Evolutionary conservation across 169 alveolate genomes (phyloP), one percentile per base, ranked within the genome.

Genomic region (Plasmodium billcollinsi): DNA sequence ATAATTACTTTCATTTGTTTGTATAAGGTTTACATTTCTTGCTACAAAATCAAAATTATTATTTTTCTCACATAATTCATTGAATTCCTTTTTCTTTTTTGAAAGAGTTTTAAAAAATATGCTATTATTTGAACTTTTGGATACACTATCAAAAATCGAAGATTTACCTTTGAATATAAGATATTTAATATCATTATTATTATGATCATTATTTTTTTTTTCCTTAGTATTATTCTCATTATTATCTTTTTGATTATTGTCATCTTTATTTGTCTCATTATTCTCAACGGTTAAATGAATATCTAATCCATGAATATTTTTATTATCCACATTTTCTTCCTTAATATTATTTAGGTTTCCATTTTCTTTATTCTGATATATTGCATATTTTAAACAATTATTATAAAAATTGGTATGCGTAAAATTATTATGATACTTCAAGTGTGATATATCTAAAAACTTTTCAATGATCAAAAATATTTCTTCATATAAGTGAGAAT

Each of bases 391-490:
- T 0, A 83, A 33, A 26, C 86, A 33, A 11, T 71, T 83, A 12
- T 83, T 83, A 21, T 83, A 83, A 69, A 83, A 83, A 83, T 83
- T 83, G 2, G 91, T 56, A 12, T 83, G 74, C 0, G 85, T 71
- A 63, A 83, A 83, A 83, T 83, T 83, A 59, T 83, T 83, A 65
- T 83, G 56, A 83, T 54, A 73, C 15, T 45, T 56, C 5, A 83
- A 24, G 1, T 83, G 70, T 0, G 91, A 83, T 43, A 83, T 69
- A 33, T 69, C 85, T 59, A 83, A 83, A 56, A 69, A 70, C 5
- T 49, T 70, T 45, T 83, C 91, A 0, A 83, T 71, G 15, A 15
- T 83, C 71, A 58, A 33, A 20, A 83, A 83, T 1, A 83, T 71
- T 0, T 83, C 85, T 49, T 83, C 86, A 70, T 83, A 83, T 63